A percentile compares a stretch with the other conserved stretches of the same genome.
Evolutionary conservation across 345 rosid genomes (phyloP).

Genomic region (Salix viminalis): DNA sequence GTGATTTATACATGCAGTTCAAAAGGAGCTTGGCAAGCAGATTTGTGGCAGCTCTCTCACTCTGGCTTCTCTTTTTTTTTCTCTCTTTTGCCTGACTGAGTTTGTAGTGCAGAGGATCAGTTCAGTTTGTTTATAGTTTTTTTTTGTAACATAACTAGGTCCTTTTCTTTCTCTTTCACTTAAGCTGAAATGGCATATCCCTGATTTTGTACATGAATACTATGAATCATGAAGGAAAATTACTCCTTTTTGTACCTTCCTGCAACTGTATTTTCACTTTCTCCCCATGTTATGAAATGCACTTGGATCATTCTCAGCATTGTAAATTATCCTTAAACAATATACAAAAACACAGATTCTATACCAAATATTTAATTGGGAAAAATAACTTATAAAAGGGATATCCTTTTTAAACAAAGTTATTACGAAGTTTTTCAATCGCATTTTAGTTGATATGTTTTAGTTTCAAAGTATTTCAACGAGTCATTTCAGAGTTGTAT

Average conservation of each 20-base stretch:
- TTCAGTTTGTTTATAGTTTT: conserved; percentile 10
- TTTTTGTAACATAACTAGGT: conserved; percentile 32
- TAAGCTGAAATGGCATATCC: not conserved
- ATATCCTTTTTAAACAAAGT: too few relatives aligned
- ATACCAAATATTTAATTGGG: too few relatives aligned
- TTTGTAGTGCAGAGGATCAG: conserved; percentile 4
- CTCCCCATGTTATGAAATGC: not conserved
- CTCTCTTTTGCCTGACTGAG: conserved; percentile 2
- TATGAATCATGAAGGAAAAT: conserved; percentile 11
- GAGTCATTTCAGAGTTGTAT: too few relatives aligned
- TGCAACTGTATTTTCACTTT: not conserved
- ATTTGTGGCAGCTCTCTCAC: not conserved
- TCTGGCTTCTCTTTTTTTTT: not conserved
- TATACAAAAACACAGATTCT: too few relatives aligned
- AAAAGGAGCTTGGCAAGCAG: conserved; percentile 24
- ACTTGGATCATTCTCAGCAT: not conserved
- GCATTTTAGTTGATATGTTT: too few relatives aligned
- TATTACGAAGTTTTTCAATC: too few relatives aligned
- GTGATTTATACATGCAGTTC: not conserved
- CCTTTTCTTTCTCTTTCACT: not conserved
- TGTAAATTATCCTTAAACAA: too few relatives aligned
- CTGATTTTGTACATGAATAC: conserved; percentile 31
- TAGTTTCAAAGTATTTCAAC: too few relatives aligned
- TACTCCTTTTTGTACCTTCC: not conserved
- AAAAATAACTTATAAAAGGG: too few relatives aligned